These are phyloP conservation scores for Mycena leptocephala DNA, from an alignment of 768 basidiomycete genomes.

Conservation along the genomic window DNA sequence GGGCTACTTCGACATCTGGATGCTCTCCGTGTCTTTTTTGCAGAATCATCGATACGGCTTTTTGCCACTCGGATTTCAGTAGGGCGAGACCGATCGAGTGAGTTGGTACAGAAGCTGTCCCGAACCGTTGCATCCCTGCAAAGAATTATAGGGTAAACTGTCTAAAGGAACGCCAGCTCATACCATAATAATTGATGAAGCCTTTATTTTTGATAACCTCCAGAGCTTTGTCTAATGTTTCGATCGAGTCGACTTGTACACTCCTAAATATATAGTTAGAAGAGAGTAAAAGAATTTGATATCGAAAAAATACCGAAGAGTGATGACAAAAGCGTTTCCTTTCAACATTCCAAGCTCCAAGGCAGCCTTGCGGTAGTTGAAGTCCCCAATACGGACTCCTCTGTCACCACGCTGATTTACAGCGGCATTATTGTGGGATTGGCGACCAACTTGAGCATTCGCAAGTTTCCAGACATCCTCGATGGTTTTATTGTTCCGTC, in stretches of 20 bases:
- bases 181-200: conserved; percentile 99
- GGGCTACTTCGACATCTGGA: conserved; percentile 88
- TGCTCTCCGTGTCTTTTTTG: conserved; percentile 92
- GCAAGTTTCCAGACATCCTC: conserved; percentile 89
- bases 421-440: conserved; percentile 67
- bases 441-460: conserved; percentile 76
- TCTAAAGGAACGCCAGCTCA: conserved; percentile 10
- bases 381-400: conserved; percentile 90
- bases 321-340: conserved; percentile 96
- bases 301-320: conserved; percentile 76
- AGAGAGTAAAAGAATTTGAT: neutral
- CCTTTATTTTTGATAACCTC: conserved; percentile 85
- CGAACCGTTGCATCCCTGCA: conserved; percentile 98
- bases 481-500: conserved; percentile 82
- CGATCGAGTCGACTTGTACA: conserved; percentile 83
- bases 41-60: conserved; percentile 88
- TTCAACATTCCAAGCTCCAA: conserved; percentile 97
- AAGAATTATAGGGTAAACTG: conserved; percentile 28
- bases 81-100: conserved; percentile 95
- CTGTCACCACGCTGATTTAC: conserved; percentile 87
- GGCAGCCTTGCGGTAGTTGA: conserved; percentile 86
- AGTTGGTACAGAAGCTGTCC: conserved; percentile 96
- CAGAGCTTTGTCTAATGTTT: conserved; percentile 84
- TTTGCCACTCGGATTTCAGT: conserved; percentile 91
- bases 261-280: conserved; percentile 68